Evolutionary conservation across 129 eudicot species (phyloP), one percentile per base, ranked within the genome.

Genomic region (Heracleum sosnowskyi): DNA sequence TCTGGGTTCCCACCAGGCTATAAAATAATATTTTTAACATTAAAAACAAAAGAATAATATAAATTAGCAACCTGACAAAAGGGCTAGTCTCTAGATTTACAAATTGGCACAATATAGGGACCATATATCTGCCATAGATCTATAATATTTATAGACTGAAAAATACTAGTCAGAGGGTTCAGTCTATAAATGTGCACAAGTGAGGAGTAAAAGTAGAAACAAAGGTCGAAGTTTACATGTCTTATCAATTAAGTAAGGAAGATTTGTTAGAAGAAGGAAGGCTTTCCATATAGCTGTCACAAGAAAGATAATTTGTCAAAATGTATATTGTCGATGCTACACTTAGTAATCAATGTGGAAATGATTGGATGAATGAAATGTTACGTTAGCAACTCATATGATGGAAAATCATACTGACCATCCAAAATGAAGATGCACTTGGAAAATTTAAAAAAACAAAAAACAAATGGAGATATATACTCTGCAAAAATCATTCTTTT

Each of bases 1-100:
- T 92, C 97, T 46, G 87, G 81, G 79, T 75, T 83, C 37, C 86
- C 92, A 69, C 83, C 91, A 81, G 90, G 93, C 99, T 92, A 88
- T 90, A 81, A 51, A 63, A 81, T 55, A 84, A 86, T 35, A 36
- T 34, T 26, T 2, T 11, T n/a, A 9, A 13, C 7, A 36, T 62
- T 22, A 73, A 74, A 29, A 73, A 22, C 55, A 84, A 69, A n/a
- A 24, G 2, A 37, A 36, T 20, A 47, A 49, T 63, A 16, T 34
- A 70, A 28, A 42, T 28, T 26, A 7, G 20, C 24, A 40, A 39
- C 5, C 70, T 64, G 70, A 57, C 37, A 64, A 29, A 29, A 13
- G 37, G 22, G 70, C 12, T 64, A 31, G 9, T 29, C 70, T 64
- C 36, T 29, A 26, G 0, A 15, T 64, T 2, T 64, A 64, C 70